Percentiles rank a stretch among this genome's conserved stretches.
phyloP scores from a whole-genome alignment of 495 filamentous ascomycete genomes.

The Xylaria longipes region DNA sequence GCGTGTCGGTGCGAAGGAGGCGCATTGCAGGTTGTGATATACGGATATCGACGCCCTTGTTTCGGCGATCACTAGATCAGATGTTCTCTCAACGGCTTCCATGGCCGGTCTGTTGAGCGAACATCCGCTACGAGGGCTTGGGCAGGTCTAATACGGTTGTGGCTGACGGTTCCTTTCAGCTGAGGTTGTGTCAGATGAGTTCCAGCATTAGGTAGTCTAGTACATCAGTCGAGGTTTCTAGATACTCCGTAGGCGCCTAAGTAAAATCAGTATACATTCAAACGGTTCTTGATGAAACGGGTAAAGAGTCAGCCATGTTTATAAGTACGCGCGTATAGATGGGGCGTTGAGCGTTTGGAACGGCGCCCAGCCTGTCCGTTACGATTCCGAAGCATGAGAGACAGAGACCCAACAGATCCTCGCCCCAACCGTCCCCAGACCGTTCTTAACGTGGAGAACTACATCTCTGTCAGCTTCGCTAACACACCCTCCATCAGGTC shows the following conservation, averaged over 20 bases:
- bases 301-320: background rate
- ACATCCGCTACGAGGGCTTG: background rate
- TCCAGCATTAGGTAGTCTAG: background rate
- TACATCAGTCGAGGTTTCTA: background rate
- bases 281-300: background rate
- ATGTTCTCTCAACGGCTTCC: background rate
- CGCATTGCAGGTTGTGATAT: conserved; percentile 37
- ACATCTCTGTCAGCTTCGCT: too few species aligned
- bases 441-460: too few species aligned
- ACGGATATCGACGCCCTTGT: background rate
- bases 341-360: background rate
- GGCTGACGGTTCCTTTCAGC: background rate
- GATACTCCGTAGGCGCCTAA: too few species aligned
- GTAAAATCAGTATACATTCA: too few species aligned
- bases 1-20: conserved; percentile 45
- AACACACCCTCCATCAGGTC: too few species aligned
- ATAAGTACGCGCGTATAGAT: too few species aligned
- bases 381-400: background rate
- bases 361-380: background rate
- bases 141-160: background rate
- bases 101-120: background rate
- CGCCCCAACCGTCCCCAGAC: too few species aligned
- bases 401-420: too few species aligned
- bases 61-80: background rate
- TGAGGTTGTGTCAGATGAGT: background rate